These are phyloP conservation scores for Arthroderma sp. DNA, from an alignment of 2,329 filamentous ascomycete species.

Conservation along the genomic window DNA sequence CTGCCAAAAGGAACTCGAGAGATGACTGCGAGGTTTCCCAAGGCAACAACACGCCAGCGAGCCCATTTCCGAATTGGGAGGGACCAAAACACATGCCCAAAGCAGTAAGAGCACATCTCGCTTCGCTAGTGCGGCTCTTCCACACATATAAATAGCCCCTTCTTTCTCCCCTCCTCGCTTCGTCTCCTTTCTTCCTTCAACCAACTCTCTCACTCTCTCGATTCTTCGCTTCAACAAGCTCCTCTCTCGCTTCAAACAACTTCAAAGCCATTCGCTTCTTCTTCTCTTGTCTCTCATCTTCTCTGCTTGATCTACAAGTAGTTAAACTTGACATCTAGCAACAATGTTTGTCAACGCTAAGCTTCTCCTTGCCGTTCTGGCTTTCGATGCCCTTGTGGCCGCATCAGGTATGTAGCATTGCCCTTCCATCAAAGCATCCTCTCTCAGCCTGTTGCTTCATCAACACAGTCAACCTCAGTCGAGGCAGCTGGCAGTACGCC, in stretches of 20 bases:
- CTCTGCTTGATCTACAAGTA: constrained; percentile 3
- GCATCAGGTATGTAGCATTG: constrained; percentile 13
- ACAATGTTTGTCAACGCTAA: constrained; percentile 10
- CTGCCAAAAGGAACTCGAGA: no score
- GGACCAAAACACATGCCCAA: neutral
- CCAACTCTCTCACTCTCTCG: constrained; percentile 2
- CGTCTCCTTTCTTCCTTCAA: constrained; percentile 3
- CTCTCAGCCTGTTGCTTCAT: no score
- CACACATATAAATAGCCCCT: neutral
- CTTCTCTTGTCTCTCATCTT: constrained; percentile 1
- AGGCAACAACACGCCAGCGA: no score
- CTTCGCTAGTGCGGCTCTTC: constrained; percentile 1
- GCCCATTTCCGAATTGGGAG: no score
- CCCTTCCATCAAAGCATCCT: neutral
- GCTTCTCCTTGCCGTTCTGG: constrained; percentile 13
- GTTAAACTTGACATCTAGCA: neutral
- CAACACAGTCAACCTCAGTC: no score
- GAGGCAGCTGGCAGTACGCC: no score
- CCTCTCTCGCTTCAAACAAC: neutral
- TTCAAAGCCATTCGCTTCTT: neutral
- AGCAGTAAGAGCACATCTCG: constrained; percentile 6
- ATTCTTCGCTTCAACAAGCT: neutral
- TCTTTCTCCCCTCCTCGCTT: constrained; percentile 4
- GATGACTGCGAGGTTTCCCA: no score
- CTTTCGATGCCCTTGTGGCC: constrained; percentile 11